Percentiles rank a stretch among this genome's conserved stretches.
Evolutionary conservation across 1,139 yeast species (phyloP).

Genomic region (Chernovozyma aurita): DNA sequence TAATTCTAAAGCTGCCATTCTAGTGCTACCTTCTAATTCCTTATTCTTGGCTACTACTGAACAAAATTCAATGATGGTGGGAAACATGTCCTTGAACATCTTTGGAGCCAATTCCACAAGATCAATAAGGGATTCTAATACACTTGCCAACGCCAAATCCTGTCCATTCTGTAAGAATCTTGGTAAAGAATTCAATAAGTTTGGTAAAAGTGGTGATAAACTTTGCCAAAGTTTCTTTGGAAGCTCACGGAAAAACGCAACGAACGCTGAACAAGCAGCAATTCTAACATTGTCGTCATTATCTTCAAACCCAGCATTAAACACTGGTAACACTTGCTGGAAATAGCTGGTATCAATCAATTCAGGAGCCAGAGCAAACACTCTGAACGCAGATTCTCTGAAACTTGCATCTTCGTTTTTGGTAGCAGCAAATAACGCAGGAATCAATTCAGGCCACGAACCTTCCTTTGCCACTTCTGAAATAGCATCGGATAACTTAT

Average conservation of each 20-base stretch:
- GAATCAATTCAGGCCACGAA: conserved; percentile 75
- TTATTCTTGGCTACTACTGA: conserved; percentile 75
- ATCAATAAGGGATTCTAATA: conserved; percentile 85
- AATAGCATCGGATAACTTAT: conserved; percentile 89
- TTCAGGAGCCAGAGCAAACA: conserved; percentile 80
- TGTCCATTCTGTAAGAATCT: conserved; percentile 75
- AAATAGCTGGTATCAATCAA: conserved; percentile 59
- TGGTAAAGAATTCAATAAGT: conserved; percentile 80
- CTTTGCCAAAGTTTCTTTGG: conserved; percentile 77
- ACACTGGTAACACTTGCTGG: conserved; percentile 60
- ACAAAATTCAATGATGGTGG: conserved; percentile 79
- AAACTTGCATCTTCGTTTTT: conserved; percentile 61
- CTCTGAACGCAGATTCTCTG: conserved; percentile 89
- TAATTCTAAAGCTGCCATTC: conserved; percentile 84
- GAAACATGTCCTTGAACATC: conserved; percentile 86
- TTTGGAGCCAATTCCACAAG: conserved; percentile 92
- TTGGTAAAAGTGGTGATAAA: conserved; percentile 76
- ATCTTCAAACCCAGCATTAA: conserved; percentile 78
- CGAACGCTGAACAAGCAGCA: conserved; percentile 89
- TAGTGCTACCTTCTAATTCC: conserved; percentile 72
- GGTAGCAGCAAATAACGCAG: conserved; percentile 68
- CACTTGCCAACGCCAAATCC: conserved; percentile 76
- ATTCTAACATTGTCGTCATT: conserved; percentile 77
- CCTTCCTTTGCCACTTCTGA: conserved; percentile 84
- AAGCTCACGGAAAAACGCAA: conserved; percentile 77